Conservation (phyloP, 1,284 basidiomycete species). For the Sanguinoderma infundibulare region DNA sequence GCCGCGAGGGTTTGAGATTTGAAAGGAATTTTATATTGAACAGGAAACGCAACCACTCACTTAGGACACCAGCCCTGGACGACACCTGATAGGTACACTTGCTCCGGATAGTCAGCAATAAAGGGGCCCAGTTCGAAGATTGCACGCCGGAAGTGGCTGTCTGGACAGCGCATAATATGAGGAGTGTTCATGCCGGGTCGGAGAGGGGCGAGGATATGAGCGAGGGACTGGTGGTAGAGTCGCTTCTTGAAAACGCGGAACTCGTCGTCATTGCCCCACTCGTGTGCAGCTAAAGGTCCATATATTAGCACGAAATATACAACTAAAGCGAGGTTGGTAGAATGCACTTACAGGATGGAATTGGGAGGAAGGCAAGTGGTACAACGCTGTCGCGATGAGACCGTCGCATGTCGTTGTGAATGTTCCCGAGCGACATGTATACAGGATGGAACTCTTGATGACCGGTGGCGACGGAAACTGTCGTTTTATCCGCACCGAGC, state of each 20-base stretch:
- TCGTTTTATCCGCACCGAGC: constrained; percentile 29
- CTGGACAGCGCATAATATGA: constrained; percentile 5
- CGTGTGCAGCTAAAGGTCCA: constrained; percentile 8
- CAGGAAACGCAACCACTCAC: neutral
- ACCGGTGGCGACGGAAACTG: constrained; percentile 30
- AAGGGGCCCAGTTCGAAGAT: constrained; percentile 19
- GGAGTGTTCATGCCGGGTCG: constrained; percentile 7
- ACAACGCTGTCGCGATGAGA: constrained; percentile 24
- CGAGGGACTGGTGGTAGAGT: constrained; percentile 14
- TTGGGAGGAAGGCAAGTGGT: constrained; percentile 23
- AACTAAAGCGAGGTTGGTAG: no score
- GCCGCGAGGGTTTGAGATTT: constrained; percentile 19
- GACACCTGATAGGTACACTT: constrained; percentile 11
- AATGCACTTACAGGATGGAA: no score
- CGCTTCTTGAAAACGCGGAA: constrained; percentile 16
- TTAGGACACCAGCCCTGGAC: constrained; percentile 23
- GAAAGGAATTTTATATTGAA: constrained; percentile 36
- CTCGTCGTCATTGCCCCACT: neutral
- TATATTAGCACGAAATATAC: no score
- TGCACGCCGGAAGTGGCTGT: constrained; percentile 7
- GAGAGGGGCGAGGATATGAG: constrained; percentile 7
- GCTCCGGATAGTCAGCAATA: constrained; percentile 26
- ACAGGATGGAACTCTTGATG: constrained; percentile 29
- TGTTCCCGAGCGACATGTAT: constrained; percentile 25
- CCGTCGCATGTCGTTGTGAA: constrained; percentile 23